phyloP scores from a whole-genome alignment of 805 yeast genomes.

The Starmerella stigmatis region DNA sequence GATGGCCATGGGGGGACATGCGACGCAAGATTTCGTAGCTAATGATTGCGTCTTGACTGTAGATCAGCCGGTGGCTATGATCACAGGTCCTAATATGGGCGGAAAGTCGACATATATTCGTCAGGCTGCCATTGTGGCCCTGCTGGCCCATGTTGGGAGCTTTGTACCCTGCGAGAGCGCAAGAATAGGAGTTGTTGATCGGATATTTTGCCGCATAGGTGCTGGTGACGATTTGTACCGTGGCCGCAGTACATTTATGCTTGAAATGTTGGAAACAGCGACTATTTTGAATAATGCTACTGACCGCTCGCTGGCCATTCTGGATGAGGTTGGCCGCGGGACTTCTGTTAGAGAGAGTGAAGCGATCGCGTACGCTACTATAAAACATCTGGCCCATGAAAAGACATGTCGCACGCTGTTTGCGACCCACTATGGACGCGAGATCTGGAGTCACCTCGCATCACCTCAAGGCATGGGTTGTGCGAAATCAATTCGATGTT shows the following conservation, averaged over 20 bases:
- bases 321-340: slow-evolving; percentile 87
- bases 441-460: slow-evolving; percentile 37
- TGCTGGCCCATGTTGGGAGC: slow-evolving; percentile 69
- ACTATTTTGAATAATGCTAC: slow-evolving; percentile 58
- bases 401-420: slow-evolving; percentile 67
- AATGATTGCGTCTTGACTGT: slow-evolving; percentile 34
- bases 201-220: slow-evolving; percentile 70
- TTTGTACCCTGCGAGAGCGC: slow-evolving; percentile 60
- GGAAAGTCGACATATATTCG: slow-evolving; percentile 72
- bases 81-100: slow-evolving; percentile 91
- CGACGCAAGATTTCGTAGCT: slow-evolving; percentile 37
- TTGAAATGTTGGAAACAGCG: slow-evolving; percentile 80
- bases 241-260: slow-evolving; percentile 85
- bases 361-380: slow-evolving; percentile 71
- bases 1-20: slow-evolving; percentile 37
- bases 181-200: slow-evolving; percentile 59
- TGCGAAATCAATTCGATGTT: slow-evolving; percentile 4
- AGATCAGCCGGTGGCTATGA: slow-evolving; percentile 39
- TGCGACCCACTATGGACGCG: slow-evolving; percentile 76
- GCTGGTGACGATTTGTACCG: slow-evolving; percentile 64
- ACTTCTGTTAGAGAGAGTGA: slow-evolving; percentile 78
- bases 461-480: slow-evolving; percentile 17
- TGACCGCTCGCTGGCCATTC: slow-evolving; percentile 54
- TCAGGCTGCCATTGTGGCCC: slow-evolving; percentile 55
- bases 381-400: slow-evolving; percentile 42